Evolutionary conservation across 768 basidiomycete genomes (phyloP).

Genomic region (Chalciporus chontae): DNA sequence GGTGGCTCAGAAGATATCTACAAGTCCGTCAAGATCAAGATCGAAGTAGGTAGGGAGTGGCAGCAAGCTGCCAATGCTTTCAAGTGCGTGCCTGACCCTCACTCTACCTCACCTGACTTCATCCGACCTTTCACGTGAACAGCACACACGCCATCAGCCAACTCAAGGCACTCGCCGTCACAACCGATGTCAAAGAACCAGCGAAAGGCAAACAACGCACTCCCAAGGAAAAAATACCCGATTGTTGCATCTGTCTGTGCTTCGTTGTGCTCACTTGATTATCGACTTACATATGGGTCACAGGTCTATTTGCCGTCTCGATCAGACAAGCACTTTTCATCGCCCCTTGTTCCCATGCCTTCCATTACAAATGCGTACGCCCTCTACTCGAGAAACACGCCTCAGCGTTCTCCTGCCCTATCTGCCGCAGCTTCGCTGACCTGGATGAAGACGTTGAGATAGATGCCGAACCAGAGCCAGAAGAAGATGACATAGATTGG

Average conservation of each 20-base stretch:
- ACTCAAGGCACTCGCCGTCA: slow-evolving; percentile 62
- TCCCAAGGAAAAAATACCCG: slow-evolving; percentile 52
- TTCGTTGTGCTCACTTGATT: background rate
- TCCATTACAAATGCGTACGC: slow-evolving; percentile 96
- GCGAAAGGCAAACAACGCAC: slow-evolving; percentile 24
- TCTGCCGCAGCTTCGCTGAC: slow-evolving; percentile 93
- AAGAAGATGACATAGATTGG: slow-evolving; percentile 28
- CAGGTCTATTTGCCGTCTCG: slow-evolving; percentile 78
- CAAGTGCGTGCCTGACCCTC: slow-evolving; percentile 44
- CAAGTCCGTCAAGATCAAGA: slow-evolving; percentile 92
- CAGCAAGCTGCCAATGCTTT: slow-evolving; percentile 85
- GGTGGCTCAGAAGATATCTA: slow-evolving; percentile 97
- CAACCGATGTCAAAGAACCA: slow-evolving; percentile 21
- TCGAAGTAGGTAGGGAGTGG: slow-evolving; percentile 92
- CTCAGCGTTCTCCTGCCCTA: slow-evolving; percentile 91
- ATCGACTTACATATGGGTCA: background rate
- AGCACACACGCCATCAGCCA: slow-evolving; percentile 80
- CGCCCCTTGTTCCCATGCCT: slow-evolving; percentile 94
- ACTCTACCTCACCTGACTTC: rapidly evolving
- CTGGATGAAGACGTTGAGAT: slow-evolving; percentile 93
- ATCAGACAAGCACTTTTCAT: slow-evolving; percentile 97
- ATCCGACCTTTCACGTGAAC: background rate
- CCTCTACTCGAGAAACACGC: slow-evolving; percentile 87
- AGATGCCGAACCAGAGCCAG: slow-evolving; percentile 38
- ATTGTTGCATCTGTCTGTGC: slow-evolving; percentile 89